Evolutionary conservation across 1,284 basidiomycete genomes (phyloP).

Genomic region (Ustilago loliicola): DNA sequence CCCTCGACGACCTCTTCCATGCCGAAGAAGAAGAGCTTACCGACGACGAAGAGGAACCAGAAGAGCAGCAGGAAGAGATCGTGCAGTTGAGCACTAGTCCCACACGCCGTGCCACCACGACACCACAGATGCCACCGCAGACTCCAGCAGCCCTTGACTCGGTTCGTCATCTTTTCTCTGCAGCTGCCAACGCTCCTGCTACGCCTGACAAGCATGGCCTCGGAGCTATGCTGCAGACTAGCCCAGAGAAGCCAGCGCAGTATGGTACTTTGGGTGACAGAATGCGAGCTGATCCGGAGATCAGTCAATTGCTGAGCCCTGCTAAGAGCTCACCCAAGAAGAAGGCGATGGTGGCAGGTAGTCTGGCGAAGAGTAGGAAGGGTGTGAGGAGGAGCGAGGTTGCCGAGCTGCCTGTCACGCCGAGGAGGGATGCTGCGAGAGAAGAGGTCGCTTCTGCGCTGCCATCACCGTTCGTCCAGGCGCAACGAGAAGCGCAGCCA

Average conservation of each 20-base stretch:
- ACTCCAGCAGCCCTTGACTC: conserved; percentile 39
- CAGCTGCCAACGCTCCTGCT: conserved; percentile 17
- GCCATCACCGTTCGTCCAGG: neutral
- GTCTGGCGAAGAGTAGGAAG: conserved; percentile 27
- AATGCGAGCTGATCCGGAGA: conserved; percentile 43
- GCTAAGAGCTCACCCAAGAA: conserved; percentile 26
- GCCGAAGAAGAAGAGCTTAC: conserved; percentile 43
- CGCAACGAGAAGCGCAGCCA: neutral
- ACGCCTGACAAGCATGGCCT: conserved; percentile 43
- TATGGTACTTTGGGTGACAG: conserved; percentile 42
- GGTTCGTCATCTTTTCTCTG: conserved; percentile 39
- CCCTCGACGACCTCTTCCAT: conserved; percentile 43
- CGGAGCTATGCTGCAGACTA: conserved; percentile 18
- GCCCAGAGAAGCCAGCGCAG: conserved; percentile 18
- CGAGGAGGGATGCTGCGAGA: neutral
- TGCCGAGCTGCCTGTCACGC: conserved; percentile 28
- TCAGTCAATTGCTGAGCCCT: conserved; percentile 29
- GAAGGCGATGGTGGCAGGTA: conserved; percentile 8
- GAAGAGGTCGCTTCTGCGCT: conserved; percentile 5
- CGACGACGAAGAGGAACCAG: conserved; percentile 29
- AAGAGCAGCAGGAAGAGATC: conserved; percentile 35
- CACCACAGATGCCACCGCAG: conserved; percentile 12
- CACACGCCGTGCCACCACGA: neutral
- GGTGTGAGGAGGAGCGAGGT: conserved; percentile 38
- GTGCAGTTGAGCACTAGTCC: conserved; percentile 37